Evolutionary conservation across 306 rosid species (phyloP).

Genomic region (Ochetophila trinervis): DNA sequence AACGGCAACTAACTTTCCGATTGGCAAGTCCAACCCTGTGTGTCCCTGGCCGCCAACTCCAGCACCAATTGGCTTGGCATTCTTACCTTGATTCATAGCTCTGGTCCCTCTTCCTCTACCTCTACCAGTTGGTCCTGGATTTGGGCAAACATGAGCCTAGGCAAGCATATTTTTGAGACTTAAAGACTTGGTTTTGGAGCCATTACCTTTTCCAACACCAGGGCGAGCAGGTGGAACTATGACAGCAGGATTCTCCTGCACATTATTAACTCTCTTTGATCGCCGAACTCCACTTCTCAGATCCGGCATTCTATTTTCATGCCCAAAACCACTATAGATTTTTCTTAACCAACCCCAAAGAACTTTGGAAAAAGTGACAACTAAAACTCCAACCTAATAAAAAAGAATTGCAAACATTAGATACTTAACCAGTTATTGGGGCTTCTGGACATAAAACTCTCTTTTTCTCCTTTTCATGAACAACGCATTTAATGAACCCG

Average conservation of each 20-base stretch:
- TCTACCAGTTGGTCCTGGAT: constrained; percentile 28
- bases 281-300: constrained; percentile 46
- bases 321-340: constrained; percentile 16
- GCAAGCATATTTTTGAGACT: constrained; percentile 7
- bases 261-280: constrained; percentile 45
- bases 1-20: constrained; percentile 27
- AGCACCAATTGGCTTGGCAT: constrained; percentile 26
- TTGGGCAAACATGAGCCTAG: neutral
- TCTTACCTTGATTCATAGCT: constrained; percentile 40
- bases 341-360: constrained; percentile 23
- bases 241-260: constrained; percentile 30
- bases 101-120: constrained; percentile 40
- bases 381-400: constrained; percentile 15
- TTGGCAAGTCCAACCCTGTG: constrained; percentile 23
- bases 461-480: too few species aligned
- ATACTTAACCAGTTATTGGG: neutral
- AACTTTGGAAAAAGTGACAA: constrained; percentile 10
- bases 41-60: constrained; percentile 30
- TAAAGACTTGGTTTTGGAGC: neutral
- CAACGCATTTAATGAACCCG: too few species aligned
- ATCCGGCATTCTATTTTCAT: constrained; percentile 43
- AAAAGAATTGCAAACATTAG: constrained; percentile 1
- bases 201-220: constrained; percentile 35
- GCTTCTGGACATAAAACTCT: neutral
- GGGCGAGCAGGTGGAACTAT: constrained; percentile 39